Evolutionary conservation across 2,329 filamentous ascomycete genomes (phyloP).

Genomic region (Aspergillus jensenii): DNA sequence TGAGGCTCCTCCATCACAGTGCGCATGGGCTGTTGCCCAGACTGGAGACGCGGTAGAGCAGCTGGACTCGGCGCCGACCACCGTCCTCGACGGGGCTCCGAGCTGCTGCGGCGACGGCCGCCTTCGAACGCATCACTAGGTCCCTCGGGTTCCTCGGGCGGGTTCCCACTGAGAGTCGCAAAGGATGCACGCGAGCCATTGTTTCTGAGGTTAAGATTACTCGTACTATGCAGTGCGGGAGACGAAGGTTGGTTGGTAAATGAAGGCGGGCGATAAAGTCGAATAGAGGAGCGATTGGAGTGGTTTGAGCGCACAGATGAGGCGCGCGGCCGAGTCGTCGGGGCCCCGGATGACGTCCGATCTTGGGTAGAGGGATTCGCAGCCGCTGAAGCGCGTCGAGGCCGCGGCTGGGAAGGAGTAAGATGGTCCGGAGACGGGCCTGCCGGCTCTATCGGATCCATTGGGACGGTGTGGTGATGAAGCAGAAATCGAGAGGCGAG

Average conservation of each 20-base stretch:
- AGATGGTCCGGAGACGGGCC: constrained; percentile 20
- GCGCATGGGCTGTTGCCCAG: constrained; percentile 27
- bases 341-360: constrained; percentile 18
- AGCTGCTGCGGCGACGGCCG: constrained; percentile 41
- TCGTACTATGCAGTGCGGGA: constrained; percentile 2
- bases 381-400: constrained; percentile 15
- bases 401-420: constrained; percentile 13
- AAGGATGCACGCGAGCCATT: constrained; percentile 7
- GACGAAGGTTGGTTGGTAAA: constrained; percentile 6
- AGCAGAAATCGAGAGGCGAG: background rate
- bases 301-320: constrained; percentile 27
- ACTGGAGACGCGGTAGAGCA: constrained; percentile 21
- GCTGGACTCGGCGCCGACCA: constrained; percentile 29
- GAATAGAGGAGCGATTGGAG: constrained; percentile 35
- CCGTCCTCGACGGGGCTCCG: constrained; percentile 38
- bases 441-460: constrained; percentile 41
- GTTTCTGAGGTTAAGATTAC: constrained; percentile 5
- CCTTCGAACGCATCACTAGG: constrained; percentile 26
- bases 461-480: constrained; percentile 15
- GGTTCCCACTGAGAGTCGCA: background rate
- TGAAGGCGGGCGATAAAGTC: constrained; percentile 23
- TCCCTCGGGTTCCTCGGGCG: constrained; percentile 16
- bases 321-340: constrained; percentile 19
- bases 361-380: constrained; percentile 15
- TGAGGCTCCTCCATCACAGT: constrained; percentile 36